Base-by-base conservation (phyloP, 805 yeast species). In the Blastobotrys robertii region DNA sequence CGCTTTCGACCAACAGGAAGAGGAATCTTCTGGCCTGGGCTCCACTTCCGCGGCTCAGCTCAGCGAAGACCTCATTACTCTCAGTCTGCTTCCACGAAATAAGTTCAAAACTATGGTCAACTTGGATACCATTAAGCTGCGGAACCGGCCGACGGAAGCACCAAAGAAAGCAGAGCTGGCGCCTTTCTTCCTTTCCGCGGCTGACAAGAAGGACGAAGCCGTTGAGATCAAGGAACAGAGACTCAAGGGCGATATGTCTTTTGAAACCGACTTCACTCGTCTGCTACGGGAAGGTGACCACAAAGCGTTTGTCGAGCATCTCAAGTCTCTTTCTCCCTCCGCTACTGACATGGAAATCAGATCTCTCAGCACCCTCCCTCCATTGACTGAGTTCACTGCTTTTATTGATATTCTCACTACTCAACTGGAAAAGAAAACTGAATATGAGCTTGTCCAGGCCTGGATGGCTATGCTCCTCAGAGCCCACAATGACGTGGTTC, bases 91-190 rank as follows among this genome's bases (percentile, higher is more conserved):
- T 4, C 85, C 97, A 19, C 74, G 90, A 54, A 73, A 72, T 45
- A 87, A 85, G 57, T 81, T 84, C 69, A 77, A 73, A 48, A 86
- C 95, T 1, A 65, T 92, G 36, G 60, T 84, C 37, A 80, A 92
- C 59, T 64, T 92, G 51, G 97, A 92, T 53, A 74, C 79, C 5
- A 90, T 92, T 52, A 85, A 78, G 56, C 76, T 73, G 58, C 76
- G 98, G 56, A 87, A 86, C 58, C 90, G 85, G 63, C 97, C 98
- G 15, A 78, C 69, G 41, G 96, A 86, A 58, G 82, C 90, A 1
- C 84, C 92, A 30, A 84, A 84, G 67, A 84, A 79, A 50, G 85
- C 95, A 1, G 83, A 82, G 50, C 73, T 77, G 47, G 77, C 84
- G 0, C 83, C 84, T 14, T 92, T 94, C 62, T 94, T 94, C 69